Base-by-base conservation (phyloP, 2,329 filamentous ascomycete species). In the Trichoderma hamatum region DNA sequence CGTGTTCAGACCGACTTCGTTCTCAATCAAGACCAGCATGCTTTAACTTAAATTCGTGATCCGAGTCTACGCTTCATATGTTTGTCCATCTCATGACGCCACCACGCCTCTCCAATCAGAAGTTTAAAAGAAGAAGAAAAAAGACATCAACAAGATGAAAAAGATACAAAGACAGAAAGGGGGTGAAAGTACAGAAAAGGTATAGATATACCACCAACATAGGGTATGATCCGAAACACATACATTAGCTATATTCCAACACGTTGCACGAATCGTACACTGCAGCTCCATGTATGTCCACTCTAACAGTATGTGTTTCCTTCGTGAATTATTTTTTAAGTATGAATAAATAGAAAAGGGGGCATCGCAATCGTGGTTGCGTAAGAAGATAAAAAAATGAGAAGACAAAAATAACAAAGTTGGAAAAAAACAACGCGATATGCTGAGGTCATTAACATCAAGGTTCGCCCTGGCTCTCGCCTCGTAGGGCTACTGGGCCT, bases 401-500 rank as follows among this genome's bases (percentile, higher is more conserved):
- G 39, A 3, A 19, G 39, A n/a, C n/a, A 51, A 51, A 54, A 60
- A n/a, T 32, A 46, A 11, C 28, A 55, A 46, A 24, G 24, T 49
- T 49, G 26, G n/a, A 59, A 39, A 28, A 36, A 56, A 30, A 16
- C 28, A 36, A 54, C 36, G 52, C 63, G 39, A 67, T 67, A 61
- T 65, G 61, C 52, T 26, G 43, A 26, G 32, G 58, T 64, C 65
- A 68, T 70, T 11, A 68, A 63, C 65, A 56, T 70, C 51, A 68
- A 26, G 43, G 51, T 49, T 60, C 56, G 19, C 70, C 73, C 26
- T 73, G 73, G 46, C 70, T 75, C 70, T 78, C 76, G 46, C 76
- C 79, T 61, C 82, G 81, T 69, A 87, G 72, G 11, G 84, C 77
- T 26, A 82, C 79, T 1, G 87, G 86, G 0, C 87, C 87, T 75